These are phyloP conservation scores for Monosporozyma aquatica DNA, from an alignment of 805 yeast species.

Conservation along the genomic window DNA sequence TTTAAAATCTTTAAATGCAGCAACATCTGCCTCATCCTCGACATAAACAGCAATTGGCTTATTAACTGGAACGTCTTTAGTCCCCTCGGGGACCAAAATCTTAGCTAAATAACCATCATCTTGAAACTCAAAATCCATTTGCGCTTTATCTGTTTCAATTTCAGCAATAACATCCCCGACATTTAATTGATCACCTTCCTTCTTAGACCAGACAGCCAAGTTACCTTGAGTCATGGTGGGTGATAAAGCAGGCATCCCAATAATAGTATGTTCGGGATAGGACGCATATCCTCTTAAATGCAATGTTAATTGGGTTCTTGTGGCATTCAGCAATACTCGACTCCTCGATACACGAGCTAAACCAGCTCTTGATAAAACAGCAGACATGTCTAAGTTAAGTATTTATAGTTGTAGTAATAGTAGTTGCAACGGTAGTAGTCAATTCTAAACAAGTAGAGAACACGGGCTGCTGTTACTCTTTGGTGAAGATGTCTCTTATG, in stretches of 20 bases:
- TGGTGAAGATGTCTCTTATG: too few relatives aligned
- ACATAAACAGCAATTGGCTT: constrained; percentile 96
- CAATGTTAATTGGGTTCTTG: constrained; percentile 12
- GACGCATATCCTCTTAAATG: constrained; percentile 32
- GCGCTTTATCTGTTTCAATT: constrained; percentile 95
- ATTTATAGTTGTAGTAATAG: too few relatives aligned
- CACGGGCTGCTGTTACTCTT: too few relatives aligned
- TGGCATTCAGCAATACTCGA: constrained; percentile 10
- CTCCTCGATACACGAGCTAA: constrained; percentile 20
- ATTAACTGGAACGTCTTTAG: constrained; percentile 87
- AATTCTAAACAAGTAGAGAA: too few relatives aligned
- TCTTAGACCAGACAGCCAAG: constrained; percentile 82
- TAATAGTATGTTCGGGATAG: constrained; percentile 78
- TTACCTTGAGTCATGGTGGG: constrained; percentile 98
- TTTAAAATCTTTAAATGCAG: constrained; percentile 81
- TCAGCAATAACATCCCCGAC: constrained; percentile 96
- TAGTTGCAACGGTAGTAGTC: too few relatives aligned
- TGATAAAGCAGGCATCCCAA: constrained; percentile 98
- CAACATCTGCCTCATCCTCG: constrained; percentile 73
- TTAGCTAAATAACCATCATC: constrained; percentile 92
- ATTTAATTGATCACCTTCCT: constrained; percentile 74
- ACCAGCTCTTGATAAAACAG: constrained; percentile 17
- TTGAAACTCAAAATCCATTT: constrained; percentile 97
- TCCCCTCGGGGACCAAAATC: constrained; percentile 71
- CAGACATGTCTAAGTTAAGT: constrained; percentile 24